These are phyloP conservation scores for Zizania latifolia DNA, from an alignment of 176 grass and related monocot species.

Conservation along the genomic window DNA sequence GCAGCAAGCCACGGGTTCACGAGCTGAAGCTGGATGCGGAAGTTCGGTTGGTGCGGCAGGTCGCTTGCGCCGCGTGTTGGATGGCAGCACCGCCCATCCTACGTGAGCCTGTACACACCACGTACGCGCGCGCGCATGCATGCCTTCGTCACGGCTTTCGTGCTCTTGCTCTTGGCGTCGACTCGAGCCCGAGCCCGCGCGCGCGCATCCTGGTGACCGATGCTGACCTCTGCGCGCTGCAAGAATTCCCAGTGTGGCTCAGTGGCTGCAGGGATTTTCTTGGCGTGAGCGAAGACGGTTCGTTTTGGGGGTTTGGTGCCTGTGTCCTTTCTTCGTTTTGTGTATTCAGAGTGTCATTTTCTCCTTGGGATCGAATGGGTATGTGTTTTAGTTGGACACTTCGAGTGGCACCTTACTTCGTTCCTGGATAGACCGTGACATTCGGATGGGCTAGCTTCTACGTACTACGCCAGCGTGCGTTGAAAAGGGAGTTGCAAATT, in stretches of 20 bases:
- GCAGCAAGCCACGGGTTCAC: constrained; percentile 27
- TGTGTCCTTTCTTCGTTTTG: not conserved
- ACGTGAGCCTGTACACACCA: not conserved
- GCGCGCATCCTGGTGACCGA: not conserved
- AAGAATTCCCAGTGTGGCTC: not conserved
- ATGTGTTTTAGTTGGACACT: not conserved
- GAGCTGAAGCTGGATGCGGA: constrained; percentile 20
- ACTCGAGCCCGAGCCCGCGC: not conserved
- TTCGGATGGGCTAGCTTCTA: too few species aligned
- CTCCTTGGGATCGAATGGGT: not conserved
- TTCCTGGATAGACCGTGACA: not conserved
- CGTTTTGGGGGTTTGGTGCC: not conserved
- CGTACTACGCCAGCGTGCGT: not conserved
- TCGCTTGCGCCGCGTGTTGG: constrained; percentile 6
- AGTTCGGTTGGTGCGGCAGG: constrained; percentile 16
- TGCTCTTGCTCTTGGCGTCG: not conserved
- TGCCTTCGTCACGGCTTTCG: not conserved
- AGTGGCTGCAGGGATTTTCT: not conserved
- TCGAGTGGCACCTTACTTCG: not conserved
- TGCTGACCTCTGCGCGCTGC: constrained; percentile 8
- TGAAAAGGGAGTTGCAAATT: not conserved
- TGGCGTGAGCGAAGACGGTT: not conserved
- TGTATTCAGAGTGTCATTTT: not conserved
- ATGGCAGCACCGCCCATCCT: constrained; percentile 24
- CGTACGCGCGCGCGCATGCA: constrained; percentile 4